Conservation (phyloP, 2,329 filamentous ascomycete genomes). For the Calonectria leucothoes region DNA sequence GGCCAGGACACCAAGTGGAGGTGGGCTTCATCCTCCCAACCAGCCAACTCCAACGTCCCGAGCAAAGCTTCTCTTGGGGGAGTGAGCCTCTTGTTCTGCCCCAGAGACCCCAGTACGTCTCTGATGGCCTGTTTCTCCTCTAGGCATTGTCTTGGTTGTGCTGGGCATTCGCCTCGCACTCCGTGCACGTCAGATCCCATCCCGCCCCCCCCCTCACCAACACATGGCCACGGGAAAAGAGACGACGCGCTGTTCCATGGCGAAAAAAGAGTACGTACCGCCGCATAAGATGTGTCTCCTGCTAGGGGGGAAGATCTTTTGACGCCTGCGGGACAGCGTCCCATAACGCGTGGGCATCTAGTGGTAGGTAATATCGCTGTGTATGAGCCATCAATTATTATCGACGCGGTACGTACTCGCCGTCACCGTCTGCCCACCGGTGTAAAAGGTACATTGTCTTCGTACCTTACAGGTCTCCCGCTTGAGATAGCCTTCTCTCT, state of each 20-base stretch:
- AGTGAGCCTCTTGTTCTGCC: slow-evolving; percentile 3
- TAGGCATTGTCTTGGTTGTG: not conserved
- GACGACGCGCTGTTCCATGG: not conserved
- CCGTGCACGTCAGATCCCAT: not conserved
- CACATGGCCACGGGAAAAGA: not conserved
- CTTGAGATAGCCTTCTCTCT: not conserved
- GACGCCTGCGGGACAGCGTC: not conserved
- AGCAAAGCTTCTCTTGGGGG: not conserved
- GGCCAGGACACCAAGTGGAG: slow-evolving; percentile 33
- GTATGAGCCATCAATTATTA: not conserved
- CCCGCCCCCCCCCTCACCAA: not conserved
- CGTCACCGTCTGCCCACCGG: slow-evolving; percentile 5
- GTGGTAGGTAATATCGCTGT: slow-evolving; percentile 4
- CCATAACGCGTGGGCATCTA: slow-evolving; percentile 1
- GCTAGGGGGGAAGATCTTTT: not conserved
- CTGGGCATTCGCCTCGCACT: not conserved
- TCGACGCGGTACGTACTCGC: not conserved
- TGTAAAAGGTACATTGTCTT: slow-evolving; percentile 1
- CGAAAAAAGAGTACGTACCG: not conserved
- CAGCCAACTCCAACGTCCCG: slow-evolving; percentile 28
- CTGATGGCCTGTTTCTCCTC: not conserved
- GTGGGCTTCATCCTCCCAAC: slow-evolving; percentile 20
- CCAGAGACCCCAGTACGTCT: not conserved
- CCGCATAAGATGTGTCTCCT: not conserved
- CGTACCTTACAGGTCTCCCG: slow-evolving; percentile 3